phyloP scores from a whole-genome alignment of 257 asterid genomes.

The Knoxia roxburghii region DNA sequence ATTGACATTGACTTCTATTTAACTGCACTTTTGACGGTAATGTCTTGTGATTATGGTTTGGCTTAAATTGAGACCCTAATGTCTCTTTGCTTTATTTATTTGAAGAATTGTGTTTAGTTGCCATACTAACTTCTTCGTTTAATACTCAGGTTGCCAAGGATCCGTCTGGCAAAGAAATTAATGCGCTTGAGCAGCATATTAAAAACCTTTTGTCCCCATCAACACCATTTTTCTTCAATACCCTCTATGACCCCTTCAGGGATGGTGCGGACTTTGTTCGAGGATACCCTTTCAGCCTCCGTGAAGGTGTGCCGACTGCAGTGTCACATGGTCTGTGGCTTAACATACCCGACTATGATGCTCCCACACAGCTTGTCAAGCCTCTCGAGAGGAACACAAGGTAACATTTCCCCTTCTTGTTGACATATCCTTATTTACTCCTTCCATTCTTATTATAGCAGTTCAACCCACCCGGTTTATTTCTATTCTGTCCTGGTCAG shows the following conservation, averaged over 20 bases:
- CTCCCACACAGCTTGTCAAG: constrained; percentile 95
- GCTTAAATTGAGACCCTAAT: neutral
- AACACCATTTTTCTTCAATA: constrained; percentile 85
- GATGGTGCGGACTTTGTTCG: constrained; percentile 86
- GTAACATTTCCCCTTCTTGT: constrained; percentile 26
- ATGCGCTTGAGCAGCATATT: constrained; percentile 80
- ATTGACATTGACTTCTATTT: neutral
- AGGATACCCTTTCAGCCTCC: constrained; percentile 89
- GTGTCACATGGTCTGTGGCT: constrained; percentile 93
- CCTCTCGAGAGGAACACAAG: constrained; percentile 74
- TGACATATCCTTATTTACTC: neutral
- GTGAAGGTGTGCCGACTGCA: constrained; percentile 90
- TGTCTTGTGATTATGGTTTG: neutral
- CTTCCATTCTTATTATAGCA: neutral
- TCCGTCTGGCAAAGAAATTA: constrained; percentile 63
- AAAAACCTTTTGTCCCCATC: constrained; percentile 75
- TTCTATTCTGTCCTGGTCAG: constrained; percentile 19
- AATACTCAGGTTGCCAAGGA: constrained; percentile 60
- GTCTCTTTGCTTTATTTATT: neutral
- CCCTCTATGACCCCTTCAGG: constrained; percentile 74
- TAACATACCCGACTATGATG: constrained; percentile 92
- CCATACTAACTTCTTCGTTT: neutral
- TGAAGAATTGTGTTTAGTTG: neutral
- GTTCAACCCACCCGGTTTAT: neutral
- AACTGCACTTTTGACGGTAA: neutral